Evolutionary conservation across 306 rosid species (phyloP).

Genomic region (Quillaja saponaria): DNA sequence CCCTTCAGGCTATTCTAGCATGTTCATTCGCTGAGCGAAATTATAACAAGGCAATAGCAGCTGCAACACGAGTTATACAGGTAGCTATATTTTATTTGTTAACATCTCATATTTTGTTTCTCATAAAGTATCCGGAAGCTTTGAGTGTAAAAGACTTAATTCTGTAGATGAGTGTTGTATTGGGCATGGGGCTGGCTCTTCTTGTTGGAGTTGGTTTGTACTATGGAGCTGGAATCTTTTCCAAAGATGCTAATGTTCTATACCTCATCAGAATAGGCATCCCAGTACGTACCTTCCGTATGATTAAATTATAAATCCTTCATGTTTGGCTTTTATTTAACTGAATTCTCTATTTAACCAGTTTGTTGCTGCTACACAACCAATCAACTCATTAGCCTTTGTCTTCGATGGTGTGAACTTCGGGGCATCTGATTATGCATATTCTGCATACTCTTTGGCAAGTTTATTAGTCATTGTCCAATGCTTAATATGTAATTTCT

Average conservation of each 20-base stretch:
- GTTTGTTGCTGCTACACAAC: constrained; percentile 98
- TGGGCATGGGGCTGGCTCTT: constrained; percentile 73
- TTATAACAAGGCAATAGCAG: constrained; percentile 53
- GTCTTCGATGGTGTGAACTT: constrained; percentile 94
- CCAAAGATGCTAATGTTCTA: constrained; percentile 63
- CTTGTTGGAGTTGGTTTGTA: constrained; percentile 71
- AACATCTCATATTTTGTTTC: background rate
- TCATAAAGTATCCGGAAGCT: background rate
- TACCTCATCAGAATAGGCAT: constrained; percentile 69
- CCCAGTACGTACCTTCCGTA: constrained; percentile 53
- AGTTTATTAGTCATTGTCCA: constrained; percentile 21
- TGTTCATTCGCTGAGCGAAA: constrained; percentile 86
- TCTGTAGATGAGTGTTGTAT: constrained; percentile 74
- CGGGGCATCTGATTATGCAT: constrained; percentile 96
- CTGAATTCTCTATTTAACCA: constrained; percentile 28
- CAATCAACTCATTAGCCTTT: constrained; percentile 81
- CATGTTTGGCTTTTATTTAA: background rate
- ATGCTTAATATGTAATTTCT: background rate
- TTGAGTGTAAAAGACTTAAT: background rate
- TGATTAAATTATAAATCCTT: background rate
- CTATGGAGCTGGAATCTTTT: constrained; percentile 79
- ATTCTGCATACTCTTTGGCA: constrained; percentile 85
- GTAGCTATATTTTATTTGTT: constrained; percentile 22
- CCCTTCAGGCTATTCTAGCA: constrained; percentile 78
- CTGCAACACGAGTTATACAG: constrained; percentile 67